Base-by-base conservation (phyloP, 2,329 filamentous ascomycete species). In the Arthrinium puccinioides region DNA sequence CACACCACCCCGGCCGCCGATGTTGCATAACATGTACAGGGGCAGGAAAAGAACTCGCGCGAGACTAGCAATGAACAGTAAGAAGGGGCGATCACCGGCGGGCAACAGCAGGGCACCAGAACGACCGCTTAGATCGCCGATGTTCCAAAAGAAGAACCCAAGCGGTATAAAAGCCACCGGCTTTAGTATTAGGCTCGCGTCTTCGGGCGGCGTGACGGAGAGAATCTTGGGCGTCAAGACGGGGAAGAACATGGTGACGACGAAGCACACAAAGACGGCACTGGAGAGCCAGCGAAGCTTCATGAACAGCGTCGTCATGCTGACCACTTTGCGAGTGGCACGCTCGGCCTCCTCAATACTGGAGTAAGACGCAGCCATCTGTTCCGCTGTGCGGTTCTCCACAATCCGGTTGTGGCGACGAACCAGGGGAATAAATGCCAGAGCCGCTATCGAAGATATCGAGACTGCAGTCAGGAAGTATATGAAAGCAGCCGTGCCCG, bases 81-180 rank as follows among this genome's bases (percentile, higher is more conserved):
- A 48, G 4, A 68, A 64, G 1, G 89, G 88, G 13, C 74, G 71
- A 34, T 76, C 69, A 0, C 73, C 73, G 50, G 55, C 67, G 38
- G 55, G 82, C 59, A 61, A 73, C 45, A 56, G 74, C 2, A 59
- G 48, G 20, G 87, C 82, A 2, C 76, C 57, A 15, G 94, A 63
- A 8, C 92, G 78, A 6, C 92, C 92, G 11, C 76, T 44, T 7
- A 97, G 67, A 56, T 97, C 92, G 29, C 92, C 92, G 3, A 82
- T 57, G 55, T 97, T 98, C 92, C 92, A 98, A 55, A 92, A 77
- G 42, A 97, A 76, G 61, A 97, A 94, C 4, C 76, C 87, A 1
- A 96, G 70, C 0, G 92, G 89, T 40, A 97, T 89, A 58, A 97
- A 98, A 13, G 82, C 79, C 1, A 79, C 70, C 0, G 86, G 78